Base-by-base conservation (phyloP, 306 rosid species). In the Astragalus glycyphyllos region DNA sequence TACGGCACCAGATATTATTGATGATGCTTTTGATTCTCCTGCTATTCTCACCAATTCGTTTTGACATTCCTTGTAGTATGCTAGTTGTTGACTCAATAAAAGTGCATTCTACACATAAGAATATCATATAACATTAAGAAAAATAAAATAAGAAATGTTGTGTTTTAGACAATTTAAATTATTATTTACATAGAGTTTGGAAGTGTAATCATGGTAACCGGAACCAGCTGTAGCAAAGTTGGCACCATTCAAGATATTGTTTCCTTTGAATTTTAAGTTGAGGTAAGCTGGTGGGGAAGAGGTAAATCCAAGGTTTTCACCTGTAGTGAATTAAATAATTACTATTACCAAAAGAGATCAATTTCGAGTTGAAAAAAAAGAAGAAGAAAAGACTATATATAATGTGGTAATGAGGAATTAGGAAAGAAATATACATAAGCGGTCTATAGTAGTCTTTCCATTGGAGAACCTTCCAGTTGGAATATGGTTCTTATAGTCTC, bases 401-500 rank as follows among this genome's bases (percentile, higher is more conserved):
- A 26, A 59, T 29, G 13, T 0, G 8, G 45, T 13, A 47, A 14
- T 0, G 15, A 35, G 44, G 54, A 26, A 6, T 31, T 12, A 65
- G 13, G 7, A 40, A 23, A 58, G 26, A 38, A 26, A 35, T 41
- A 11, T 47, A 87, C 97, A 92, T 5, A 86, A 73, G 65, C 72
- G 82, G 26, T 91, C 97, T 6, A 84, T 12, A 57, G 88, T 86
- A 73, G 87, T 83, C 45, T 82, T 89, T 70, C 97, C 97, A 61
- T 89, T 89, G 80, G 85, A 89, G 78, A 91, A 91, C 54, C 97
- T 84, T 14, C 96, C 93, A 0, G 97, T 80, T 71, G 97, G 67
- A 1, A 0, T 35, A 46, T 84, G 84, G 51, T 78, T 74, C 1
- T 14, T 12, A 68, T 87, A 89, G 71, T 91, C 96, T 74, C 89